Conservation (phyloP, 2,329 filamentous ascomycete species). For the Zopfia rhizophila region DNA sequence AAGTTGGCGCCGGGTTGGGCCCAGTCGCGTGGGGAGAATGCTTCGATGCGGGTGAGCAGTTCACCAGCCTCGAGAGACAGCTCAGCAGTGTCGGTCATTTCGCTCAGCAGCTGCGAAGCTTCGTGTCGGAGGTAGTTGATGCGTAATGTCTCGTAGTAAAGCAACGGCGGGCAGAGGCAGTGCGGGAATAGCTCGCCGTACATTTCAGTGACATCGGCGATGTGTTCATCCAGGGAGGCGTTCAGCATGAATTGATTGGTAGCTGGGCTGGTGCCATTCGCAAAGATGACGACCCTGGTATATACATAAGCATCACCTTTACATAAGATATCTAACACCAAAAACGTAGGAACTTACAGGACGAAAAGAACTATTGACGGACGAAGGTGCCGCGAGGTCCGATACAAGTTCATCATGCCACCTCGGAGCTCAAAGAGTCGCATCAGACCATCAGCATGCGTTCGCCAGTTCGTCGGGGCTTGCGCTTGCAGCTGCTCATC, state of each 20-base stretch:
- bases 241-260: slow-evolving; percentile 36
- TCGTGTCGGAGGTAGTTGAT: slow-evolving; percentile 35
- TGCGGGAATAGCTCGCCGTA: slow-evolving; percentile 43
- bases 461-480: slow-evolving; percentile 34
- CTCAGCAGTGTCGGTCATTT: slow-evolving; percentile 13
- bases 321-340: too few relatives aligned
- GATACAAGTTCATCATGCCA: slow-evolving; percentile 31
- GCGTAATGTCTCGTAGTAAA: slow-evolving; percentile 37
- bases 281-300: slow-evolving; percentile 33
- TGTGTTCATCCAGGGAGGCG: slow-evolving; percentile 19
- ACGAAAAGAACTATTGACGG: slow-evolving; percentile 36
- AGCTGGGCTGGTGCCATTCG: slow-evolving; percentile 39
- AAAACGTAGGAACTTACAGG: slow-evolving; percentile 28
- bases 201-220: slow-evolving; percentile 27
- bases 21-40: slow-evolving; percentile 38
- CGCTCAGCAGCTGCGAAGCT: slow-evolving; percentile 14
- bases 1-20: slow-evolving; percentile 33
- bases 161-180: slow-evolving; percentile 33
- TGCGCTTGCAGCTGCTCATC: slow-evolving; percentile 40
- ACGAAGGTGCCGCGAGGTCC: slow-evolving; percentile 27
- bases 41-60: slow-evolving; percentile 30
- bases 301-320: slow-evolving; percentile 2
- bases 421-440: slow-evolving; percentile 41
- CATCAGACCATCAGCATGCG: slow-evolving; percentile 38
- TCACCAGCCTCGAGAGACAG: slow-evolving; percentile 31